Base-by-base conservation (phyloP, 352 stramenopile genomes). In the Hyphochytrium catenoides region DNA sequence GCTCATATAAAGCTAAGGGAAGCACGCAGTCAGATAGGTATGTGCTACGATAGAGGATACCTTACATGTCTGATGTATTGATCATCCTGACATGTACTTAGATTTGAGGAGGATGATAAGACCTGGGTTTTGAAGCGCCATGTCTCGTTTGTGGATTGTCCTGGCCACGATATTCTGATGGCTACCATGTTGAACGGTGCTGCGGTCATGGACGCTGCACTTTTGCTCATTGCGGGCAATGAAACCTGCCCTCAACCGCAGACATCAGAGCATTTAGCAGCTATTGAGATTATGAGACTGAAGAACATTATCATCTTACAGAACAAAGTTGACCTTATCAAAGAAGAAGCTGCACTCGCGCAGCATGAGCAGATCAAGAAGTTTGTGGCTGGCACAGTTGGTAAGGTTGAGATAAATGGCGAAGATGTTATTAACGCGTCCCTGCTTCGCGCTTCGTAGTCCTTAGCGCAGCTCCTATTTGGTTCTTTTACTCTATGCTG, bases 101-200 rank as follows among this genome's bases (percentile, higher is more conserved):
- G 47, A 47, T 22, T 23, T 40, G 51, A 56, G 25, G 77, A 91
- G 35, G 72, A 81, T 45, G 83, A 75, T 37, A 86, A 71, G 26
- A 67, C 66, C 34, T 91, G 74, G 75, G 64, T 82, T 38, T 50
- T 92, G 17, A 71, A 90, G 57, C 78, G 92, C 43, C 92, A 99
- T 56, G 79, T 99, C 21, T 95, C 77, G 32, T 99, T 99, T 51
- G 93, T 99, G 4, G 92, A 99, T 59, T 99, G 93, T 69, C 93
- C 92, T 11, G 92, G 93, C 40, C 92, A 99, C 71, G 92, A 99
- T 59, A 98, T 99, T 74, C 76, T 99, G 44, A 99, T 99, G 93
- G 93, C 93, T 27, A 99, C 93, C 51, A 99, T 99, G 93, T 70
- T 99, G 18, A 99, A 99, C 74, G 92, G 92, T 47, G 92, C 93